Evolutionary conservation across 2,329 filamentous ascomycete genomes (phyloP).

Genomic region (Xylariaceae sp.): DNA sequence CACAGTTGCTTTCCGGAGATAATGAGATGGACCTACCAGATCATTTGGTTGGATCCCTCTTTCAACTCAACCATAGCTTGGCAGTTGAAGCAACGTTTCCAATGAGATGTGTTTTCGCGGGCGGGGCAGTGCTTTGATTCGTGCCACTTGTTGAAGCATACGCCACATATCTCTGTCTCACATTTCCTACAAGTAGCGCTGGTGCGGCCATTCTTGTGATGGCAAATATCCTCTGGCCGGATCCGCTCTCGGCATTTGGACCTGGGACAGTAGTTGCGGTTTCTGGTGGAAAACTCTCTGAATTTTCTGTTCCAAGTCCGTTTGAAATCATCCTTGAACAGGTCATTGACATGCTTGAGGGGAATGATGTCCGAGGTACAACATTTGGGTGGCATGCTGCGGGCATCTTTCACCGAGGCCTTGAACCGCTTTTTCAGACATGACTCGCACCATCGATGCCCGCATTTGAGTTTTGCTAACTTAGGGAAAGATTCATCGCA

Average conservation of each 20-base stretch:
- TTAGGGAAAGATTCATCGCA: constrained; percentile 64
- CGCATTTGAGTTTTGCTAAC: constrained; percentile 69
- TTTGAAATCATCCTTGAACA: constrained; percentile 74
- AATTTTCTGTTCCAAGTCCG: constrained; percentile 76
- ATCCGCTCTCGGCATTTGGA: constrained; percentile 76
- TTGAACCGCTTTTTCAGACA: constrained; percentile 73
- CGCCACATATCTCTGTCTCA: constrained; percentile 67
- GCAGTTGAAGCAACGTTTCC: constrained; percentile 74
- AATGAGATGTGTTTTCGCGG: constrained; percentile 63
- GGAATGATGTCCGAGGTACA: constrained; percentile 71
- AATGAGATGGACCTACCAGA: constrained; percentile 56
- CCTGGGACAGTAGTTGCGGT: constrained; percentile 73
- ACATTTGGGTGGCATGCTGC: constrained; percentile 81
- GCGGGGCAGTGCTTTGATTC: constrained; percentile 63
- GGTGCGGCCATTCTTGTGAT: constrained; percentile 53
- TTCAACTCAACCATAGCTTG: constrained; percentile 70
- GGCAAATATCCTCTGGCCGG: constrained; percentile 62
- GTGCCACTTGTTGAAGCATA: constrained; percentile 74
- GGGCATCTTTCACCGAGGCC: constrained; percentile 69
- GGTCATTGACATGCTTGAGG: constrained; percentile 67
- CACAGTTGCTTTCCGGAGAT: not conserved
- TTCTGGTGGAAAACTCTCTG: constrained; percentile 67
- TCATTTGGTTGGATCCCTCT: constrained; percentile 86
- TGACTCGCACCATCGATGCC: constrained; percentile 73
- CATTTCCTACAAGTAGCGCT: constrained; percentile 68